phyloP scores from a whole-genome alignment of 2,329 filamentous ascomycete species.

The Pestalotiopsis sp. region DNA sequence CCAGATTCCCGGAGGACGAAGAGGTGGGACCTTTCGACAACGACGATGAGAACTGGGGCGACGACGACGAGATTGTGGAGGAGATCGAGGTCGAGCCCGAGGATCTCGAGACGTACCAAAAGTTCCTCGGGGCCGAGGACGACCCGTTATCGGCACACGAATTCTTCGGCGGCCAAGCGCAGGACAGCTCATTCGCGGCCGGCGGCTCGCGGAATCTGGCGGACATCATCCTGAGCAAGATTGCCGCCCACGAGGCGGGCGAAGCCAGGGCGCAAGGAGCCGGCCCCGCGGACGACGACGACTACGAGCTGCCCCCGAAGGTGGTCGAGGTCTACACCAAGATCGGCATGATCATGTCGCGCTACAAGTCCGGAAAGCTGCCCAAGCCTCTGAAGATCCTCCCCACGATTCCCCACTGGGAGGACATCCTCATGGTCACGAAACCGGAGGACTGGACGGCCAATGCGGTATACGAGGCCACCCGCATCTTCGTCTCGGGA shows the following conservation, averaged over 20 bases:
- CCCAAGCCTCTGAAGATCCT: constrained; percentile 97
- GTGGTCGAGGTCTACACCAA: constrained; percentile 94
- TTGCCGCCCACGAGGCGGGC: constrained; percentile 83
- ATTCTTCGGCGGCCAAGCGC: constrained; percentile 56
- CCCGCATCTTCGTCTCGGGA: constrained; percentile 86
- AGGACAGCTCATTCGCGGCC: constrained; percentile 41
- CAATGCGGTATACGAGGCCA: constrained; percentile 85
- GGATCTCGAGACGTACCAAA: constrained; percentile 88
- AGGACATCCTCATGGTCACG: constrained; percentile 84
- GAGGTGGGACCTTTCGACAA: constrained; percentile 53
- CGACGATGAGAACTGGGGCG: constrained; percentile 56
- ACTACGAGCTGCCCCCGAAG: constrained; percentile 85
- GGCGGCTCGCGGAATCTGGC: constrained; percentile 77
- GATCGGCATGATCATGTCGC: constrained; percentile 84
- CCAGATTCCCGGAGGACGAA: constrained; percentile 65
- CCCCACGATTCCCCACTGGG: constrained; percentile 89
- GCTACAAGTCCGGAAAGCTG: constrained; percentile 94
- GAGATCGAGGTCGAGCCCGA: constrained; percentile 83
- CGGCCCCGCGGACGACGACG: constrained; percentile 73
- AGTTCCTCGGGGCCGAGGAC: constrained; percentile 76
- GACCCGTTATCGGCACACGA: constrained; percentile 68
- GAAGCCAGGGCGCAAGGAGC: constrained; percentile 53
- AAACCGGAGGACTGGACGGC: constrained; percentile 71
- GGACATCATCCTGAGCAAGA: constrained; percentile 91
- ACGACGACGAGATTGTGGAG: constrained; percentile 80